Conservation (phyloP, 2,329 filamentous ascomycete species). For the Alternaria gaisen region DNA sequence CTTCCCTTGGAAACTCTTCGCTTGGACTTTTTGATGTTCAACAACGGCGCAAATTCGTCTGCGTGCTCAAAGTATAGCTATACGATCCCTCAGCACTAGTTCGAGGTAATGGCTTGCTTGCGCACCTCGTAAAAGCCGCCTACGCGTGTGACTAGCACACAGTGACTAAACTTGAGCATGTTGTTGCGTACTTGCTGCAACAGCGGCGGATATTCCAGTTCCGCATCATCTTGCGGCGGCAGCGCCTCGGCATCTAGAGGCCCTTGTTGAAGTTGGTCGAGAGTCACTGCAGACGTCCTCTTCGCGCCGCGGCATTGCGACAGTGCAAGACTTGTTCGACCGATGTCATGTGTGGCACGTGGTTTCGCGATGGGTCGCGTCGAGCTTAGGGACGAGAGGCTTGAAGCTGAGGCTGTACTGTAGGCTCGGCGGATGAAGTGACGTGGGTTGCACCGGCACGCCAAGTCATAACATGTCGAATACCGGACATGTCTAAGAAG, state of each 20-base stretch:
- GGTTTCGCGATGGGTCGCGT: constrained; percentile 41
- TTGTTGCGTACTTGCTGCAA: constrained; percentile 86
- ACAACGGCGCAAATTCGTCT: constrained; percentile 82
- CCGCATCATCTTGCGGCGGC: constrained; percentile 55
- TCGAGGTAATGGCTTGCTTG: background rate
- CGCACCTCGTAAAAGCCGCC: constrained; percentile 89
- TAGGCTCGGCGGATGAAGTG: background rate
- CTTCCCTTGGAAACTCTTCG: constrained; percentile 72
- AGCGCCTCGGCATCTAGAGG: constrained; percentile 56
- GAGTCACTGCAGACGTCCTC: constrained; percentile 46
- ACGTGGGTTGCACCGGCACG: background rate
- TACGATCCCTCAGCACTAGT: constrained; percentile 17
- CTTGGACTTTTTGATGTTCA: constrained; percentile 85
- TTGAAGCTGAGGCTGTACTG: background rate
- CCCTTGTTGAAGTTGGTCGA: constrained; percentile 65
- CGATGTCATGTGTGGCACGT: constrained; percentile 32
- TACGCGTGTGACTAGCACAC: constrained; percentile 88
- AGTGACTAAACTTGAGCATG: constrained; percentile 90
- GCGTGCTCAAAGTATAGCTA: constrained; percentile 93
- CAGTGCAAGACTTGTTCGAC: constrained; percentile 24
- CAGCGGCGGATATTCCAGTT: constrained; percentile 81
- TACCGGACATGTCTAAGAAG: constrained; percentile 19
- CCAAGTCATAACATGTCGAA: constrained; percentile 12
- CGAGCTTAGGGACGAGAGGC: constrained; percentile 18
- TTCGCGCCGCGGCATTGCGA: constrained; percentile 52